phyloP scores from a whole-genome alignment of 257 asterid genomes.

The Solanum appendiculatum region DNA sequence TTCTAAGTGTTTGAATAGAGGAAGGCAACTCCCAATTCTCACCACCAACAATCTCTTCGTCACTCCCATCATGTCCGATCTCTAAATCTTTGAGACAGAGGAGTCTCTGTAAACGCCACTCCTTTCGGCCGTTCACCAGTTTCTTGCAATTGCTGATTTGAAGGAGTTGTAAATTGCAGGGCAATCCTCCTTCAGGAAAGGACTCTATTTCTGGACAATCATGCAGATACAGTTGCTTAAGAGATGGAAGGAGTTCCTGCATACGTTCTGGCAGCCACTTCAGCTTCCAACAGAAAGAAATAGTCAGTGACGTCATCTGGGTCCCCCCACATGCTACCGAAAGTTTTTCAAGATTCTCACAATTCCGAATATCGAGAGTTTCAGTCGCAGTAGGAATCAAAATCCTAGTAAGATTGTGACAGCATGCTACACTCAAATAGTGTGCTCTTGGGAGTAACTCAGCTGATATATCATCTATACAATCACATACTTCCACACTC shows the following conservation, averaged over 20 bases:
- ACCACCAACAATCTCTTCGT: neutral
- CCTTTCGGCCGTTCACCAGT: neutral
- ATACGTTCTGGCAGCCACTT: neutral
- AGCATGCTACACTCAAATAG: rapidly evolving
- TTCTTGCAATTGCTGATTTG: neutral
- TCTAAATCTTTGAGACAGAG: neutral
- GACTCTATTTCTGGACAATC: neutral
- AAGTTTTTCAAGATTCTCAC: neutral
- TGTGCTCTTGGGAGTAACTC: neutral
- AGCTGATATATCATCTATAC: neutral
- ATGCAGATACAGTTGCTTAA: rapidly evolving
- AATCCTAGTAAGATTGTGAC: neutral
- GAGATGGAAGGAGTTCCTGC: neutral
- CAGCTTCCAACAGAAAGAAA: neutral
- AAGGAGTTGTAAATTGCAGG: neutral
- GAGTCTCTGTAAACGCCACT: neutral
- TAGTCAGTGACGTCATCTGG: neutral
- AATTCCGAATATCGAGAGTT: rapidly evolving
- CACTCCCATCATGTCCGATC: neutral
- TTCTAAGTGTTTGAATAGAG: neutral
- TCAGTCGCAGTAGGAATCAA: neutral
- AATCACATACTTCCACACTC: rapidly evolving
- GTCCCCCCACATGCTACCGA: neutral
- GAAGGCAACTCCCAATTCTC: neutral
- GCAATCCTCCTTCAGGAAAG: neutral